Base-by-base conservation (phyloP, 495 filamentous ascomycete species). In the Penicillium paradoxum region DNA sequence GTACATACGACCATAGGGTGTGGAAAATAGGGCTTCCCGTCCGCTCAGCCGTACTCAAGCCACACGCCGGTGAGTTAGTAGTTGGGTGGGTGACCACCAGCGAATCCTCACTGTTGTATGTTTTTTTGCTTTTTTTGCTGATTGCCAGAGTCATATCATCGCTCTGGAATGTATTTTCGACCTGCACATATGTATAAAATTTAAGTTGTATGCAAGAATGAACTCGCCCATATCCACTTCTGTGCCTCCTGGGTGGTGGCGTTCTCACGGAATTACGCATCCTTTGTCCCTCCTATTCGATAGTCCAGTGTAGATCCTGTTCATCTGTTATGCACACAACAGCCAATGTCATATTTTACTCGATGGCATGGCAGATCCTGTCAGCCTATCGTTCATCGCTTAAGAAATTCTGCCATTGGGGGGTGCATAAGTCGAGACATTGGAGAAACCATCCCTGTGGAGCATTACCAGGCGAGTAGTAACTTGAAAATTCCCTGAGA, bases 1-100 rank as follows among this genome's bases (percentile, higher is more conserved):
- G 24, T 27, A 27, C 24, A 27, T 27, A 27, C 30, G 11, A 32
- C 30, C 30, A 8, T 32, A 32, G 30, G 30, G 11, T 32, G 30
- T 32, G 11, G 11, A 13, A 32, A 32, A 32, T 8, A 32, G 11
- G 30, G 30, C 30, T 32, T 32, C 30, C 30, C 6, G 30, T 32
- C 30, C 30, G 60, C 60, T 63, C 59, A 59, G 57, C 49, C 41
- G 48, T 51, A 55, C 45, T 46, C 9, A 42, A 42, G 39, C 39
- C 39, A 42, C 39, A 42, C 39, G 39, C 39, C 39, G 39, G 39
- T 42, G 39, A 42, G 39, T 42, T 42, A 42, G 39, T 42, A 42
- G 39, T 42, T 42, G 39, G 39, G 39, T 42, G 39, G 39, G 39
- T 32, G 29, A 32, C 29, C 29, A 32, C 29, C 29, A 32, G 29